A percentile compares a stretch with the other conserved stretches of the same genome.
Evolutionary conservation across 768 basidiomycete species (phyloP).

Genomic region (Kwoniella dendrophila): DNA sequence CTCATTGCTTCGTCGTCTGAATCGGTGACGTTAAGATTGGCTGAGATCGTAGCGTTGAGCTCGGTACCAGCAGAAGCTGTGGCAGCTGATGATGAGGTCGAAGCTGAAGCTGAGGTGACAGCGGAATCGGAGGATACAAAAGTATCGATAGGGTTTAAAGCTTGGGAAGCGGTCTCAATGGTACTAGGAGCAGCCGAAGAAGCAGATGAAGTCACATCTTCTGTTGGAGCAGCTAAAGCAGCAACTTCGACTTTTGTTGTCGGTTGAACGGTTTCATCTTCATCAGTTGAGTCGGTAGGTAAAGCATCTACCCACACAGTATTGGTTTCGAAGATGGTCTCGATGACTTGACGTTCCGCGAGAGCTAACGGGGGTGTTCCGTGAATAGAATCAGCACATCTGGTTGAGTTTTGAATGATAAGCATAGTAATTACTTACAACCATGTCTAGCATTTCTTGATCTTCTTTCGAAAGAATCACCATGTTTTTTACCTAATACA

Average conservation of each 20-base stretch:
- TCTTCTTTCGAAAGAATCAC: conserved; percentile 5
- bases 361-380: not conserved
- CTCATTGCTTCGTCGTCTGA: not conserved
- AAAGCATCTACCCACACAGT: not conserved
- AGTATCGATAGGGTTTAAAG: conserved; percentile 17
- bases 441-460: conserved; percentile 4
- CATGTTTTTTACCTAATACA: conserved; percentile 8
- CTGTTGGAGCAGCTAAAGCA: not conserved
- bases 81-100: not conserved
- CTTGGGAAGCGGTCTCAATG: not conserved
- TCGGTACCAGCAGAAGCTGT: not conserved
- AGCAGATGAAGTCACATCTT: not conserved
- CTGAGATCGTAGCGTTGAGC: not conserved
- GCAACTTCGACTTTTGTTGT: not conserved
- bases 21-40: not conserved
- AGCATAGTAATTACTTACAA: not conserved
- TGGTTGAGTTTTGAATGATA: not conserved
- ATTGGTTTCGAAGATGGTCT: conserved; percentile 7
- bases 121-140: conserved; percentile 15
- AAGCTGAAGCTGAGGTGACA: not conserved
- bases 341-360: conserved; percentile 6
- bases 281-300: not conserved
- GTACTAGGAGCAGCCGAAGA: not conserved
- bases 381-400: not conserved
- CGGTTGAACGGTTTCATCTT: not conserved